Percentiles rank a stretch among this genome's conserved stretches.
phyloP scores from a whole-genome alignment of 352 stramenopile genomes.

The Phytopythium vexans region DNA sequence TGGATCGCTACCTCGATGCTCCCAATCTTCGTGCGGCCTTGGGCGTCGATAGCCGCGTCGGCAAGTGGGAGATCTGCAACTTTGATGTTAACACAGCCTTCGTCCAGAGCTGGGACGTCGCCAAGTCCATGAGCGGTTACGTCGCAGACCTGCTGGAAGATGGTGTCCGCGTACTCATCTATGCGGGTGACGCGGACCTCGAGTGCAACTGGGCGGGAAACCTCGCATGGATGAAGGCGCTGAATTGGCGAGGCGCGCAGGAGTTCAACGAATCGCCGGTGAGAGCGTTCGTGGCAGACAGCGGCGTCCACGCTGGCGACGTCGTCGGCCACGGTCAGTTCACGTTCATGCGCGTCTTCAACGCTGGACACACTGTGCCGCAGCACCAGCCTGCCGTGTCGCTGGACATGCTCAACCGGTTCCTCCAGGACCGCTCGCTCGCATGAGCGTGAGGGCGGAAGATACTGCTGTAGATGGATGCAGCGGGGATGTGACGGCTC shows the following conservation, averaged over 20 bases:
- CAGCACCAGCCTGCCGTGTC: conserved; percentile 38
- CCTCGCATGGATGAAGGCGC: conserved; percentile 26
- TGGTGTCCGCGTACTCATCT: conserved; percentile 19
- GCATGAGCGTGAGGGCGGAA: too few species aligned
- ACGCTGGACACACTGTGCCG: conserved; percentile 49
- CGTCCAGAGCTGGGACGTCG: conserved; percentile 20
- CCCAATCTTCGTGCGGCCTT: conserved; percentile 27
- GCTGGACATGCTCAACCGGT: conserved; percentile 58
- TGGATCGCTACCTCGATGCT: conserved; percentile 60
- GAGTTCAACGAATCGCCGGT: conserved; percentile 15
- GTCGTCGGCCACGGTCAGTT: conserved; percentile 28
- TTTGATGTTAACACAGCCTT: conserved; percentile 83
- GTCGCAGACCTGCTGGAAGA: conserved; percentile 16
- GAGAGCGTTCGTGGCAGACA: conserved; percentile 5
- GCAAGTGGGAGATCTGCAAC: conserved; percentile 89
- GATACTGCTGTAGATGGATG: too few species aligned
- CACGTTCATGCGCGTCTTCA: conserved; percentile 48
- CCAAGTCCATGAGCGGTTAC: conserved; percentile 16
- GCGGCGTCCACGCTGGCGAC: conserved; percentile 12
- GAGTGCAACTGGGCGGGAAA: conserved; percentile 40
- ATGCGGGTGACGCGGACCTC: conserved; percentile 32
- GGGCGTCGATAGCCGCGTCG: conserved; percentile 21
- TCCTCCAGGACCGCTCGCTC: conserved; percentile 41
- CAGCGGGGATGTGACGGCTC: too few species aligned
- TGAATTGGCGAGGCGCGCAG: conserved; percentile 28